Base-by-base conservation (phyloP, 2,329 filamentous ascomycete genomes). In the Pestalotiopsis sp. region DNA sequence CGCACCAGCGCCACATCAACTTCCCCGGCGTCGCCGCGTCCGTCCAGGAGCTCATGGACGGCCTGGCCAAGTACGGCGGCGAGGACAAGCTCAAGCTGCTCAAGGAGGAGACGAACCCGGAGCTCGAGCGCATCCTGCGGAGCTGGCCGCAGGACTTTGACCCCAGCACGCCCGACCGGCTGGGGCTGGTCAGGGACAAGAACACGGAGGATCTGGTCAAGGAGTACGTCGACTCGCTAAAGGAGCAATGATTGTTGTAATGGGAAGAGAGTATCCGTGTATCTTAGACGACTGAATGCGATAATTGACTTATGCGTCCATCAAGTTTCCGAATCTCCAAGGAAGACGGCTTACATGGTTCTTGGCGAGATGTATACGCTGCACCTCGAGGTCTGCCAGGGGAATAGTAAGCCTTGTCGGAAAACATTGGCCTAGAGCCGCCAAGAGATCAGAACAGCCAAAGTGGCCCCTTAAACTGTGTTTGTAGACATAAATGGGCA, bases 61-160 rank as follows among this genome's bases (percentile, higher is more conserved):
- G 86, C 31, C 75, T 91, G 72, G 85, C 82, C 64, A 83, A 82
- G 72, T 81, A 88, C 59, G 88, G 86, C 11, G 88, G 88, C 1
- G 80, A 83, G 76, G 85, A 90, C 64, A 85, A 82, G 75, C 74
- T 89, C 73, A 78, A 78, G 66, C 78, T 87, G 14, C 78, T 91
- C 20, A 82, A 80, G 73, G 88, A 91, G 77, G 85, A 85, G 77
- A 84, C 82, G 68, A 84, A 88, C 72, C 82, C 82, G 38, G 84
- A 80, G 27, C 80, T 87, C 69, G 87, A 89, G 78, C 80, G 81
- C 71, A 88, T 91, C 68, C 77, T 91, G 76, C 82, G 87, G 71
- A 87, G 87, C 69, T 91, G 89, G 89, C 85, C 87, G 12, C 83
- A 85, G 69, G 84, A 85, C 67, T 86, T 90, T 73, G 86, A 90